Percentiles rank a stretch among this genome's conserved stretches.
Conservation (phyloP, 164 flowering plant species). For the Berberis vulgaris region DNA sequence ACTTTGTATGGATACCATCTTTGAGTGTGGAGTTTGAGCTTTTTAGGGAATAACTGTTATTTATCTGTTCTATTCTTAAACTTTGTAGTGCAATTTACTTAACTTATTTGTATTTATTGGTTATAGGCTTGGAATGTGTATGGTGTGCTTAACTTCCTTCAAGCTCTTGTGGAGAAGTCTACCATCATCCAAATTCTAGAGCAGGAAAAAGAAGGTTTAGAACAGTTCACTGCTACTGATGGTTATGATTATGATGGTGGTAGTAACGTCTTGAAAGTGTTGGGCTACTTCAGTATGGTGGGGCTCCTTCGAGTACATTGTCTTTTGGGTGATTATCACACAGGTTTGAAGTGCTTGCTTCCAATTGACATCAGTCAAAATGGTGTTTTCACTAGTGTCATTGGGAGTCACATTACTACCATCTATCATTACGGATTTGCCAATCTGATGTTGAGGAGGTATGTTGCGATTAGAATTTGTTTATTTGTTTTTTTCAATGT, state of each 20-base stretch:
- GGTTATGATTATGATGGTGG: slow-evolving; percentile 97
- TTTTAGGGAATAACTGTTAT: too few species aligned
- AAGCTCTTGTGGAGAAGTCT: slow-evolving; percentile 99
- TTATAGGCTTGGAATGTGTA: slow-evolving; percentile 95
- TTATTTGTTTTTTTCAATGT: not conserved
- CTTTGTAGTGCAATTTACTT: too few species aligned
- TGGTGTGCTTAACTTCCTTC: slow-evolving; percentile 90
- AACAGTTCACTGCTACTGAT: slow-evolving; percentile 87
- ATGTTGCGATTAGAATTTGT: slow-evolving; percentile 3
- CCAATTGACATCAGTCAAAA: slow-evolving; percentile 89
- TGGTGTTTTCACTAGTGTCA: slow-evolving; percentile 89
- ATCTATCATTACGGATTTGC: slow-evolving; percentile 97
- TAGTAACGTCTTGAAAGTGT: slow-evolving; percentile 92
- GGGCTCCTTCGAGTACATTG: slow-evolving; percentile 96
- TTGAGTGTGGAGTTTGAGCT: too few species aligned
- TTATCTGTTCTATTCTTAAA: too few species aligned
- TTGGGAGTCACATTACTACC: slow-evolving; percentile 91
- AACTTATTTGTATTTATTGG: not conserved
- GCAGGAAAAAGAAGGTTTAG: slow-evolving; percentile 89
- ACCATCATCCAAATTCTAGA: slow-evolving; percentile 72
- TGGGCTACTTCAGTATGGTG: slow-evolving; percentile 98
- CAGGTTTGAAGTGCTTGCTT: slow-evolving; percentile 83
- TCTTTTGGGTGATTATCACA: slow-evolving; percentile 91
- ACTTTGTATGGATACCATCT: too few species aligned
- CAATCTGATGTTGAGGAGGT: slow-evolving; percentile 95